phyloP scores from a whole-genome alignment of 2,329 filamentous ascomycete species.

The Phoma herbarum region DNA sequence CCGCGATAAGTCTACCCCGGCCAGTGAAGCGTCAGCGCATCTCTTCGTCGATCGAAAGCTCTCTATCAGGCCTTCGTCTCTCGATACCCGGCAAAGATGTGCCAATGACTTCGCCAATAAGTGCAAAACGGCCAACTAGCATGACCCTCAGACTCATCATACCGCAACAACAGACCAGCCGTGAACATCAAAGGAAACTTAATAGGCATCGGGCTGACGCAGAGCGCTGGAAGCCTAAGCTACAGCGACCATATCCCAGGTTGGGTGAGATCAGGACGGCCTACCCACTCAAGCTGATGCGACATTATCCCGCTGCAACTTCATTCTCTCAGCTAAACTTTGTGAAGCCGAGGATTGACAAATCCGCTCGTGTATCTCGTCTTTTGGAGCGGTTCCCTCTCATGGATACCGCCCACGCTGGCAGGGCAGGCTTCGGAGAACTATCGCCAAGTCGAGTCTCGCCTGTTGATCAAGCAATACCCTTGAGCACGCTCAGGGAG shows the following conservation, averaged over 20 bases:
- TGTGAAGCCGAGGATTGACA: constrained; percentile 29
- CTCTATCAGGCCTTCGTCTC: not conserved
- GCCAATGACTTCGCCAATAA: constrained; percentile 23
- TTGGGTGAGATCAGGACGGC: constrained; percentile 29
- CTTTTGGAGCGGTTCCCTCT: constrained; percentile 27
- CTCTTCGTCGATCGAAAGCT: not conserved
- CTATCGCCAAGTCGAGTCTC: not conserved
- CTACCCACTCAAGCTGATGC: constrained; percentile 36
- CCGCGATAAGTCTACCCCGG: not conserved
- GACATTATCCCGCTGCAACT: constrained; percentile 29
- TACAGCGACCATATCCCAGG: constrained; percentile 25
- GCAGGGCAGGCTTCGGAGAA: not conserved
- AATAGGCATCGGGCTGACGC: constrained; percentile 29
- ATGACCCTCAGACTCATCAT: constrained; percentile 30
- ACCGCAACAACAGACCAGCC: constrained; percentile 14
- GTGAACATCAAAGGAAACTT: constrained; percentile 20
- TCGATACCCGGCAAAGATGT: not conserved
- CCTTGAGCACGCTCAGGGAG: constrained; percentile 4
- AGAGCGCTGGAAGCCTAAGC: constrained; percentile 29
- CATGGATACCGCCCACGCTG: not conserved
- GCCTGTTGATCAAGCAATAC: not conserved
- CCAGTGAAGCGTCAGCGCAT: constrained; percentile 6
- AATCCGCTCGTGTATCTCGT: constrained; percentile 26
- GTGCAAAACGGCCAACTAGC: constrained; percentile 8
- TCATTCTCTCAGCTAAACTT: constrained; percentile 16